Evolutionary conservation across 306 rosid species (phyloP), one percentile per base, ranked within the genome.

Genomic region (Astragalus glycyphyllos): DNA sequence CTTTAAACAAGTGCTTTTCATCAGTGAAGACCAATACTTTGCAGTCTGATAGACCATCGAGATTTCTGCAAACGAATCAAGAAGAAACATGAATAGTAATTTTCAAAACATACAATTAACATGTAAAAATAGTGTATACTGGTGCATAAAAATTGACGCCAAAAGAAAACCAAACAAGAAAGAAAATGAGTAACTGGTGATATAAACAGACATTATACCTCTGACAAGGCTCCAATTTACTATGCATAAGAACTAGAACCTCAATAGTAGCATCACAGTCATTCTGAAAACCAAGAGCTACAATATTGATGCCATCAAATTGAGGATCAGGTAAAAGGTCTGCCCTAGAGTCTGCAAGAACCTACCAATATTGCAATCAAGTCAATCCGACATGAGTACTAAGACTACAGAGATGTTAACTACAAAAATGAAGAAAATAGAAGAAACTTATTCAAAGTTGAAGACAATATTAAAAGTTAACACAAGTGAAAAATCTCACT

Each of bases 301-400:
- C 78, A 54, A 83, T 48, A 77, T 84, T 88, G 80, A 90, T 70
- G 38, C 90, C 82, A 81, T 93, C 98, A 84, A 85, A 77, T 65
- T 68, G 89, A 69, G 98, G 98, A 82, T 93, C 84, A 45, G 98
- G 94, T 73, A 82, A 82, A 72, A 90, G 92, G 78, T 85, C 92
- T 77, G 87, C 97, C 75, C 98, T 90, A 40, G 94, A 93, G 77
- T 91, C 89, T 51, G 96, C 94, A 77, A 85, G 92, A 72, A 93
- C 85, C 98, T 90, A 69, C 63, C 44, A 72, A 32, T 61, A 11
- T 79, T 48, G 67, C 65, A 68, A 44, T 42, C 71, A 73, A 78
- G 84, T 65, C 53, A 79, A 78, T 75, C 45, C 53, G 9, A 50
- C 11, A 32, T 6, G 62, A 58, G 16, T 53, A 62, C 60, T 44